Conservation (phyloP, 495 filamentous ascomycete species). For the Stereocaulon alpinum region DNA sequence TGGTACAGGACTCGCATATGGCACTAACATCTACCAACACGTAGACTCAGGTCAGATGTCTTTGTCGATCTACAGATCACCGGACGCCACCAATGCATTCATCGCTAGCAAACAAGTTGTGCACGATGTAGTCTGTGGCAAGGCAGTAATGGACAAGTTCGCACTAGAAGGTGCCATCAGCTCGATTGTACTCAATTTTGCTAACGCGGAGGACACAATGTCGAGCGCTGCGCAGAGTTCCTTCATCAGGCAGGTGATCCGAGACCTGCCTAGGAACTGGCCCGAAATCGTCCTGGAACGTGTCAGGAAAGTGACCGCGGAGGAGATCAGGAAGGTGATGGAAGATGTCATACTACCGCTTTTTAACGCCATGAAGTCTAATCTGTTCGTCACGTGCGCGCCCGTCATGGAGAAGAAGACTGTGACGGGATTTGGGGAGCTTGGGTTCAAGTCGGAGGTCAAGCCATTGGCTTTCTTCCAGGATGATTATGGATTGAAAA, state of each 20-base stretch:
- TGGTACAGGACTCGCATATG: constrained; percentile 86
- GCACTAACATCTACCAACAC: constrained; percentile 61
- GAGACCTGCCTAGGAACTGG: constrained; percentile 67
- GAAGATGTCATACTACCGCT: constrained; percentile 64
- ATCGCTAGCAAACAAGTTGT: constrained; percentile 64
- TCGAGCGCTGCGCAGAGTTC: constrained; percentile 65
- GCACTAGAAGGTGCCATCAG: constrained; percentile 85
- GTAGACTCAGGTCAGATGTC: constrained; percentile 68
- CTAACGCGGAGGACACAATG: constrained; percentile 79
- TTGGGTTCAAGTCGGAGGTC: constrained; percentile 68
- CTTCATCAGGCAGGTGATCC: constrained; percentile 72
- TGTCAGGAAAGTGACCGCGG: constrained; percentile 62
- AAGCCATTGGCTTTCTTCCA: constrained; percentile 72
- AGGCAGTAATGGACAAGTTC: constrained; percentile 58
- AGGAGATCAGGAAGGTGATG: constrained; percentile 69
- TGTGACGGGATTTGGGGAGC: constrained; percentile 55
- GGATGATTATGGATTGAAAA: constrained; percentile 81
- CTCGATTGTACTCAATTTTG: constrained; percentile 71
- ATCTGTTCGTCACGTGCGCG: constrained; percentile 82
- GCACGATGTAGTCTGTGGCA: constrained; percentile 52
- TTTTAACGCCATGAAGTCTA: constrained; percentile 65
- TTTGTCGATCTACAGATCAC: constrained; percentile 79
- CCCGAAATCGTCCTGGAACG: constrained; percentile 61
- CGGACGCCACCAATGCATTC: constrained; percentile 82
- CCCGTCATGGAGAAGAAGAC: constrained; percentile 79